Evolutionary conservation across 306 rosid species (phyloP).

Genomic region (Calophaca sinica): DNA sequence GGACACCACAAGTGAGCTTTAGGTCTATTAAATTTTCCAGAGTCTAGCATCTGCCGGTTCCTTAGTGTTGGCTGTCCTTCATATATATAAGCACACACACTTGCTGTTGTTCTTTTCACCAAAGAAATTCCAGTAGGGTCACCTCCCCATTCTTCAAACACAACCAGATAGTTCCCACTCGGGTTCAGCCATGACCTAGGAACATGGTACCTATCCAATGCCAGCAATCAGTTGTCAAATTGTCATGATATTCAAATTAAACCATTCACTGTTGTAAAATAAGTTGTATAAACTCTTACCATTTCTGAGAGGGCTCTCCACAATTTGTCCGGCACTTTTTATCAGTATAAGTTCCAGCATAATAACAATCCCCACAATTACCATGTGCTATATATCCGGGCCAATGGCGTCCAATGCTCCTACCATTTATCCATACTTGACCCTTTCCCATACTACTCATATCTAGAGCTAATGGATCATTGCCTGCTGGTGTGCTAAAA

Average conservation of each 20-base stretch:
- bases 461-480: conserved; percentile 87
- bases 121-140: conserved; percentile 74
- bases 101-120: conserved; percentile 64
- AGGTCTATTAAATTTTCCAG: conserved; percentile 50
- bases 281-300: conserved; percentile 59
- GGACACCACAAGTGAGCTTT: conserved; percentile 77
- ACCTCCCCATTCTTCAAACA: conserved; percentile 96
- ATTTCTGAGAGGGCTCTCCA: conserved; percentile 93
- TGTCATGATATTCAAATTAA: conserved; percentile 25
- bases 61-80: conserved; percentile 66
- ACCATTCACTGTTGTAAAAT: neutral
- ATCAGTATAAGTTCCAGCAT: conserved; percentile 77
- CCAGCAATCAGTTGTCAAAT: conserved; percentile 35
- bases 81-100: conserved; percentile 69
- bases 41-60: conserved; percentile 43
- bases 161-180: conserved; percentile 69
- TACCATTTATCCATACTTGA: conserved; percentile 89
- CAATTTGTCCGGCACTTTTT: conserved; percentile 73
- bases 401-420: conserved; percentile 94
- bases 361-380: conserved; percentile 67
- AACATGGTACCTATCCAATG: conserved; percentile 83
- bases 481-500: conserved; percentile 74
- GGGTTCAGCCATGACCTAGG: conserved; percentile 89
- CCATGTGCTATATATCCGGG: conserved; percentile 76
- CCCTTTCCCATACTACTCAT: conserved; percentile 98